Evolutionary conservation across 441 rosid species (phyloP).

Genomic region (Adansonia gregorii): DNA sequence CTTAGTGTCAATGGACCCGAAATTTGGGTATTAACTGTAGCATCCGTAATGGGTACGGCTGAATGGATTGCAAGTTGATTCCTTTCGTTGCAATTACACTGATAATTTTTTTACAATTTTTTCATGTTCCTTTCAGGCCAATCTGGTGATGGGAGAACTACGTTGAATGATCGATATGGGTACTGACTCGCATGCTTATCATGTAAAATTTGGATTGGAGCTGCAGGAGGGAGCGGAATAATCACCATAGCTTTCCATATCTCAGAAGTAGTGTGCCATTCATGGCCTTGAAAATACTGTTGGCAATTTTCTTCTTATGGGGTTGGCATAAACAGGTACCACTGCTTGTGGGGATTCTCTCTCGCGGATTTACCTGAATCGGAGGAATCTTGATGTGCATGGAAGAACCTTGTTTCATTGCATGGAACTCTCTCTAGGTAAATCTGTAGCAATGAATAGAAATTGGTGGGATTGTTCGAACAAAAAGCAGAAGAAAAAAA

Average conservation of each 20-base stretch:
- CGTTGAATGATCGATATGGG: conserved; percentile 83
- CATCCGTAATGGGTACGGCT: background rate
- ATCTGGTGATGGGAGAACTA: conserved; percentile 94
- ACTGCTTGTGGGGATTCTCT: background rate
- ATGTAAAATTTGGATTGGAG: background rate
- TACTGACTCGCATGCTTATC: conserved; percentile 45
- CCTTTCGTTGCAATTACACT: background rate
- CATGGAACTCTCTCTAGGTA: background rate
- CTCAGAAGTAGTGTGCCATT: background rate
- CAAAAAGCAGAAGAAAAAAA: background rate
- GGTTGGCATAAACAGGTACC: background rate
- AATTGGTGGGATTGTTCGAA: background rate
- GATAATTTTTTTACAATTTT: background rate
- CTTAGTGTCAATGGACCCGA: background rate
- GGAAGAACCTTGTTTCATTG: background rate
- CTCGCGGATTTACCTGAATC: background rate
- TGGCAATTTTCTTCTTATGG: background rate
- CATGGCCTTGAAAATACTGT: background rate
- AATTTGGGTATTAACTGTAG: background rate
- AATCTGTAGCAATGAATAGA: background rate
- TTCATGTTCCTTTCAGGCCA: conserved; percentile 64
- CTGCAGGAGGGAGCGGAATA: background rate
- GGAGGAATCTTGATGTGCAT: background rate
- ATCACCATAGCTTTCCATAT: background rate
- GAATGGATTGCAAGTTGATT: background rate